phyloP scores from a whole-genome alignment of 2,329 filamentous ascomycete genomes.

The Alternaria conjuncta region DNA sequence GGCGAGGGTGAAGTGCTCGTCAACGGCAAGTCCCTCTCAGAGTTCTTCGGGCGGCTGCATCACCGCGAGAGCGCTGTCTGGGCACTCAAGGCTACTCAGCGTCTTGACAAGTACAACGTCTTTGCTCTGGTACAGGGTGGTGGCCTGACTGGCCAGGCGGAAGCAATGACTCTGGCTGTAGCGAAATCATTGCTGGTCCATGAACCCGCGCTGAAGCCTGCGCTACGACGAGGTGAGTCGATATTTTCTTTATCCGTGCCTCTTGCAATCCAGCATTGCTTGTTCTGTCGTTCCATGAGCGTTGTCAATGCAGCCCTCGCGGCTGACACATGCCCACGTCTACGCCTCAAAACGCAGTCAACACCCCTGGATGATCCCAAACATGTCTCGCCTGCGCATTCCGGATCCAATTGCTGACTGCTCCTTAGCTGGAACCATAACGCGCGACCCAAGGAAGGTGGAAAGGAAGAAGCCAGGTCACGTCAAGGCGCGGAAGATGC shows the following conservation, averaged over 20 bases:
- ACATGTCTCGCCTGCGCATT: slow-evolving; percentile 14
- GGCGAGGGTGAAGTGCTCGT: slow-evolving; percentile 88
- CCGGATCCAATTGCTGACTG: slow-evolving; percentile 51
- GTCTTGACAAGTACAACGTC: slow-evolving; percentile 96
- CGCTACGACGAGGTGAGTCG: slow-evolving; percentile 82
- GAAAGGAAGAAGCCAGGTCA: slow-evolving; percentile 98
- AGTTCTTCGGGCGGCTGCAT: slow-evolving; percentile 85
- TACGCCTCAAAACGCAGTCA: slow-evolving; percentile 9
- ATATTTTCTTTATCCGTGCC: slow-evolving; percentile 1
- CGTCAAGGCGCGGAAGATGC: slow-evolving; percentile 97
- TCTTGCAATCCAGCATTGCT: neutral
- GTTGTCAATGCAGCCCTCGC: slow-evolving; percentile 1
- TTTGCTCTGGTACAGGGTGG: slow-evolving; percentile 86
- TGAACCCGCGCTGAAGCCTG: slow-evolving; percentile 88
- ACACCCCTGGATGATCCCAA: slow-evolving; percentile 9
- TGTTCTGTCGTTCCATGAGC: neutral
- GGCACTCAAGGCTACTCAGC: slow-evolving; percentile 81
- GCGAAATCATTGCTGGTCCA: slow-evolving; percentile 88
- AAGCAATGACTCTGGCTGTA: slow-evolving; percentile 89
- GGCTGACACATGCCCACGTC: slow-evolving; percentile 4
- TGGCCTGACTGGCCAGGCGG: slow-evolving; percentile 92
- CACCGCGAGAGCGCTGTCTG: slow-evolving; percentile 94
- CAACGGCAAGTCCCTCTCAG: slow-evolving; percentile 84
- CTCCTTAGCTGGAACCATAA: slow-evolving; percentile 82
- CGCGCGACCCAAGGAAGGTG: slow-evolving; percentile 87